Evolutionary conservation across 306 rosid species (phyloP), one percentile per base, ranked within the genome.

Genomic region (Malus fusca): DNA sequence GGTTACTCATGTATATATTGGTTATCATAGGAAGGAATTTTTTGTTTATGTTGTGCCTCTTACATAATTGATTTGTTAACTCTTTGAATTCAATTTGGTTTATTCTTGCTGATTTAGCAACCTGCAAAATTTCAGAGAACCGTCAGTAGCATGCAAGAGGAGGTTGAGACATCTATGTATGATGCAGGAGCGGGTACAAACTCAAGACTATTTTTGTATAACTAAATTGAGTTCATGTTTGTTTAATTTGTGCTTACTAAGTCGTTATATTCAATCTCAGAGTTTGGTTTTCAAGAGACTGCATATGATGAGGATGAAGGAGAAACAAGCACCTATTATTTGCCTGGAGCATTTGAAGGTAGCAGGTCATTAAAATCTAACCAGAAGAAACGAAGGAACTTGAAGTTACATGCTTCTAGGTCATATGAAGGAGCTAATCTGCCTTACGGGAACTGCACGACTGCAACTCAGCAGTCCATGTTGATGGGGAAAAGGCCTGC

Each of bases 271-370:
- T 75, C 40, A 71, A 66, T 77, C 79, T 18, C 84, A 85, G 95
- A 85, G 66, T 91, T 84, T 78, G 85, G 87, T 58, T 75, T 73
- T 77, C 93, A 86, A 82, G 98, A 89, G 71, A 79, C 78, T 81
- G 82, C 79, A 69, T 96, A 83, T 23, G 92, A 87, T 21, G 99
- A 92, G 75, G 97, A 96, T 61, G 98, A 91, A 85, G 99, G 89
- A 78, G 91, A 93, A 79, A 84, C 96, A 40, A 77, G 86, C 71
- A 72, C 79, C 46, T 87, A 90, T 77, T 89, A 83, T 79, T 73
- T 88, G 78, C 85, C 85, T 75, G 90, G 92, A 82, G 81, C 72
- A 77, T 85, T 85, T 71, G 98, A 88, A 69, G 89, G 92, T 76
- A 79, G 80, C 77, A 85, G 82, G 80, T 66, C 90, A 37, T 82